phyloP scores from a whole-genome alignment of 768 basidiomycete species.

The Xerocomus potaroensis region DNA sequence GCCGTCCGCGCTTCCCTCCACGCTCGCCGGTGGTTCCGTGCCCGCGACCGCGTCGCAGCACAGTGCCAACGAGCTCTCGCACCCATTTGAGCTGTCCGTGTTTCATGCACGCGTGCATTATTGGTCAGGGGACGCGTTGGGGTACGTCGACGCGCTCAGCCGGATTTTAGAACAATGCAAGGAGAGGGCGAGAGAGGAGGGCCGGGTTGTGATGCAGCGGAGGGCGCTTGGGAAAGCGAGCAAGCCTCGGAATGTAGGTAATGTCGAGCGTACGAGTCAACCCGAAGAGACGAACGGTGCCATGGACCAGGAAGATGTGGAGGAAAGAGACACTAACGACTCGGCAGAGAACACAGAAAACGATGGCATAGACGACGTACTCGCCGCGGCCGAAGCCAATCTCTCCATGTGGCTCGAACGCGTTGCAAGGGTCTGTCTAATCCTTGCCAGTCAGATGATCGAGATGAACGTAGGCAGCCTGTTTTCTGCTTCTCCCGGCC shows the following conservation, averaged over 20 bases:
- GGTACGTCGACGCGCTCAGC: slow-evolving; percentile 70
- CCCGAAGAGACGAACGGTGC: not conserved
- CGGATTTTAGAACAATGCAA: slow-evolving; percentile 63
- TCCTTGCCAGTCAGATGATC: slow-evolving; percentile 75
- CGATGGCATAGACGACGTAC: slow-evolving; percentile 14
- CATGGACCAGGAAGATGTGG: slow-evolving; percentile 19
- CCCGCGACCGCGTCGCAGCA: too few relatives aligned
- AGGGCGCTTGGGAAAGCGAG: not conserved
- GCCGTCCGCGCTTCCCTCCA: slow-evolving; percentile 3
- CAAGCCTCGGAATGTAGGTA: too few relatives aligned
- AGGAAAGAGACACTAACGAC: not conserved
- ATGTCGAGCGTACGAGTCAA: not conserved
- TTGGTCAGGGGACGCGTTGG: slow-evolving; percentile 79
- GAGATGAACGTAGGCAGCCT: slow-evolving; percentile 70
- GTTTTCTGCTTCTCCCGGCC: not conserved
- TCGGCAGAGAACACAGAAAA: too few relatives aligned
- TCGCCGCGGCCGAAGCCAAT: slow-evolving; percentile 28
- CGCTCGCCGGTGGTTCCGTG: not conserved
- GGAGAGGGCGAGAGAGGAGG: slow-evolving; percentile 38
- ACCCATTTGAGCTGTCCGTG: slow-evolving; percentile 55
- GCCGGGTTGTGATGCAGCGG: slow-evolving; percentile 15
- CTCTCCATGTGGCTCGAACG: slow-evolving; percentile 82
- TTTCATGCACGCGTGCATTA: slow-evolving; percentile 73
- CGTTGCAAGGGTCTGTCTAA: slow-evolving; percentile 67
- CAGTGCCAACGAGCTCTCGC: slow-evolving; percentile 16